These are phyloP conservation scores for Penicillium sp. DNA, from an alignment of 2,329 filamentous ascomycete genomes.

Conservation along the genomic window DNA sequence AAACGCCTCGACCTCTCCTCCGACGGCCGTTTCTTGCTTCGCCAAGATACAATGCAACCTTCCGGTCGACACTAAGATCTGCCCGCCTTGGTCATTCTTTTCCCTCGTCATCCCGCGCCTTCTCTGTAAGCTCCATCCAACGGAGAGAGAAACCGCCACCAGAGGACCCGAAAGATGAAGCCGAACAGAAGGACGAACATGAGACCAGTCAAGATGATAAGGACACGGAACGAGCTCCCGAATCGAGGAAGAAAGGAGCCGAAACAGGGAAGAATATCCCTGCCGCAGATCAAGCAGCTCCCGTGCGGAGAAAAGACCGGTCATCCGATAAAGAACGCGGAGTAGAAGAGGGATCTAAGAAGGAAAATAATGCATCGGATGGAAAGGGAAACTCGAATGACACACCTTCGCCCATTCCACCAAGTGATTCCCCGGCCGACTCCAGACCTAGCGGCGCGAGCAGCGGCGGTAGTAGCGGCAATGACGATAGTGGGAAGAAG, in stretches of 20 bases:
- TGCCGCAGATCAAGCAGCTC: conserved; percentile 27
- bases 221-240: conserved; percentile 46
- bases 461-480: conserved; percentile 47
- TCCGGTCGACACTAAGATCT: conserved; percentile 29
- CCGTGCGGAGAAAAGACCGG: conserved; percentile 43
- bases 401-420: conserved; percentile 45
- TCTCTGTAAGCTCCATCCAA: conserved; percentile 49
- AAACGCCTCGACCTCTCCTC: conserved; percentile 45
- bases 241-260: conserved; percentile 43
- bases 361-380: conserved; percentile 39
- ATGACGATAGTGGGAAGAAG: conserved; percentile 66
- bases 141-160: conserved; percentile 59
- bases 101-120: conserved; percentile 38
- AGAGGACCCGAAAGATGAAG: conserved; percentile 35
- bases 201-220: conserved; percentile 36
- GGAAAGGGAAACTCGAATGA: conserved; percentile 52
- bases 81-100: conserved; percentile 26
- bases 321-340: conserved; percentile 39
- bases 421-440: conserved; percentile 36
- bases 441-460: conserved; percentile 57
- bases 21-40: conserved; percentile 34
- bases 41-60: conserved; percentile 33
- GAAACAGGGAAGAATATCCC: conserved; percentile 35
- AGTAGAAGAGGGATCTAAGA: conserved; percentile 43
- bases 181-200: conserved; percentile 28